These are phyloP conservation scores for Fusarium haematococcum DNA, from an alignment of 2,329 filamentous ascomycete genomes.

Conservation along the genomic window DNA sequence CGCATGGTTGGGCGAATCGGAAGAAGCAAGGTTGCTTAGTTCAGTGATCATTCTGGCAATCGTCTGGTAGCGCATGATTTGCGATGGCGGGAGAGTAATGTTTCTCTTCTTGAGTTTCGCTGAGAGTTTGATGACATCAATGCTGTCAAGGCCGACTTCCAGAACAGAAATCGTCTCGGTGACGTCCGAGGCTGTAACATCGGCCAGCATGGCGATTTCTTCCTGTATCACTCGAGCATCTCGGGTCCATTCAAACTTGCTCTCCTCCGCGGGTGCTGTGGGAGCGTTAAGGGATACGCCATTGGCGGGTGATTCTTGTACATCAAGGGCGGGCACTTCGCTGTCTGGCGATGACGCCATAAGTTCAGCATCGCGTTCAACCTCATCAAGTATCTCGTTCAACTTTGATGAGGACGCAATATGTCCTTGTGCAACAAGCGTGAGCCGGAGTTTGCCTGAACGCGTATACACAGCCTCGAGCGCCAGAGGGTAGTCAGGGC, in stretches of 20 bases:
- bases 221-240: constrained; percentile 65
- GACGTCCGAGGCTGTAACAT: constrained; percentile 63
- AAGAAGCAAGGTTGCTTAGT: neutral
- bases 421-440: constrained; percentile 67
- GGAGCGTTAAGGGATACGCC: too few relatives aligned
- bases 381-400: constrained; percentile 49
- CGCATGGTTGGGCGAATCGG: neutral
- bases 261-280: constrained; percentile 49
- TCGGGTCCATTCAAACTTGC: constrained; percentile 68
- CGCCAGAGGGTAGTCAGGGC: constrained; percentile 80
- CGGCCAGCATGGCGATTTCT: constrained; percentile 73
- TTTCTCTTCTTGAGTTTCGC: constrained; percentile 73
- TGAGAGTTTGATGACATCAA: constrained; percentile 88
- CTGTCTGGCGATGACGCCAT: constrained; percentile 19
- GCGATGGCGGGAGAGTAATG: constrained; percentile 75
- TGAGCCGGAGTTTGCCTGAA: constrained; percentile 63
- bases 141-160: constrained; percentile 89
- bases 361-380: constrained; percentile 46
- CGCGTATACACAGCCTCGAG: constrained; percentile 74
- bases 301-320: neutral
- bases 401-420: constrained; percentile 50
- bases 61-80: constrained; percentile 79
- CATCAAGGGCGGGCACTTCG: constrained; percentile 14
- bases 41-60: constrained; percentile 68
- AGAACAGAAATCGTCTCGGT: constrained; percentile 74